Percentiles rank a stretch among this genome's conserved stretches.
Conservation (phyloP, 169 alveolate genomes). For the Plasmodium vivax region DNA sequence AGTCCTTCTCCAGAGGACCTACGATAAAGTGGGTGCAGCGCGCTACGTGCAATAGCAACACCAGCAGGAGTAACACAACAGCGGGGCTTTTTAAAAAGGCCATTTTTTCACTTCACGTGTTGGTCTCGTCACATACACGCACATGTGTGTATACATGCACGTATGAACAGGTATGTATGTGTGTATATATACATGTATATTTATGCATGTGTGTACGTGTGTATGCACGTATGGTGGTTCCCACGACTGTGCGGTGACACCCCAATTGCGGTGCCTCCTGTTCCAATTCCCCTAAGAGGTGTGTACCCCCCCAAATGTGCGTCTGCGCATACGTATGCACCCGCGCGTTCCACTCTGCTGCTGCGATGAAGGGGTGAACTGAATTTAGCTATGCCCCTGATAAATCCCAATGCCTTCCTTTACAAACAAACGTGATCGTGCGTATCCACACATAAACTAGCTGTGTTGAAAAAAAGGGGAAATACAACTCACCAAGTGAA, state of each 20-base stretch:
- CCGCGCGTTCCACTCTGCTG: not conserved
- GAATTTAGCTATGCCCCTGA: not conserved
- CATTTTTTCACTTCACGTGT: conserved; percentile 17
- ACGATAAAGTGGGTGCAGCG: conserved; percentile 53
- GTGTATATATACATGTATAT: not conserved
- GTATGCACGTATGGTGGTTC: not conserved
- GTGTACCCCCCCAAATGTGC: not conserved
- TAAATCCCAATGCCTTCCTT: not conserved
- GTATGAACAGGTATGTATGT: not conserved
- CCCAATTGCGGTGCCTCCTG: not conserved
- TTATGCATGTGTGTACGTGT: too few species aligned
- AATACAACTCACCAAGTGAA: not conserved
- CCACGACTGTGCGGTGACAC: not conserved
- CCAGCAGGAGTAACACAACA: not conserved
- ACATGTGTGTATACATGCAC: not conserved
- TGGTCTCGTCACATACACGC: not conserved
- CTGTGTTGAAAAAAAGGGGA: not conserved
- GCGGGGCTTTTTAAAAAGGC: not conserved
- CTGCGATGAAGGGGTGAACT: not conserved
- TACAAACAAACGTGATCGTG: not conserved
- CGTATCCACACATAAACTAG: not conserved
- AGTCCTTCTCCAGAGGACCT: conserved; percentile 46
- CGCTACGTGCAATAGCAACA: conserved; percentile 3
- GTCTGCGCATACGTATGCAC: not conserved
- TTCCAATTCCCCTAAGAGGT: not conserved